phyloP scores from a whole-genome alignment of 1,139 yeast genomes.

The Saccharomycopsis hybrid region DNA sequence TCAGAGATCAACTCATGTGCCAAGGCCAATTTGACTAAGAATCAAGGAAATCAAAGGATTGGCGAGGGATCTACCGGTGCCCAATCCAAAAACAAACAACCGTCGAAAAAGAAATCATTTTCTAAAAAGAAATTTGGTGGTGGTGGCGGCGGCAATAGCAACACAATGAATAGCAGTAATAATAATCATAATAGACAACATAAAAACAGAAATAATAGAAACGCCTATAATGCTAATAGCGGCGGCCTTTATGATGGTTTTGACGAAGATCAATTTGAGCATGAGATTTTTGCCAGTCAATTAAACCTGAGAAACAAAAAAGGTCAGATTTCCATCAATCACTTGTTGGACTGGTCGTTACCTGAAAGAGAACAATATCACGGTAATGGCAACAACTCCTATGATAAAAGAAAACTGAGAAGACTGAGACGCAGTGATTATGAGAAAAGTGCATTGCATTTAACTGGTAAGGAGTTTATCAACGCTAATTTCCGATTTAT shows the following conservation, averaged over 20 bases:
- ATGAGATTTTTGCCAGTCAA: conserved; percentile 2
- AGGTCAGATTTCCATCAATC: conserved; percentile 57
- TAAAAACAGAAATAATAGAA: too few relatives aligned
- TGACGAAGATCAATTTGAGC: background rate
- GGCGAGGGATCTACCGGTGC: background rate
- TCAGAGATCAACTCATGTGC: too few relatives aligned
- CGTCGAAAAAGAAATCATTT: background rate
- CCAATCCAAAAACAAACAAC: background rate
- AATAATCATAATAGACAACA: background rate
- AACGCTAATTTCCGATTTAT: conserved; percentile 83
- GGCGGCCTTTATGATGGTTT: background rate
- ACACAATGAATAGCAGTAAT: background rate
- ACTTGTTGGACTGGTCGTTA: conserved; percentile 56
- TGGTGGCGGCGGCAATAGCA: background rate
- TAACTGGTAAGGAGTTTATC: conserved; percentile 63
- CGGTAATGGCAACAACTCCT: conserved; percentile 2
- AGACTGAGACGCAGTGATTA: conserved; percentile 18
- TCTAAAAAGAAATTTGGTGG: background rate
- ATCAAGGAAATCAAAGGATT: too few relatives aligned
- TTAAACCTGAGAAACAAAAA: conserved; percentile 24
- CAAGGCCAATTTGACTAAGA: too few relatives aligned
- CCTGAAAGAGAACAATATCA: conserved; percentile 36
- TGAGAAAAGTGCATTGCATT: conserved; percentile 29
- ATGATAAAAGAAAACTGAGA: background rate
- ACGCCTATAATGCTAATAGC: background rate